Conservation (phyloP, 1,139 yeast species). For the Pneumocystis wakefieldiae region DNA sequence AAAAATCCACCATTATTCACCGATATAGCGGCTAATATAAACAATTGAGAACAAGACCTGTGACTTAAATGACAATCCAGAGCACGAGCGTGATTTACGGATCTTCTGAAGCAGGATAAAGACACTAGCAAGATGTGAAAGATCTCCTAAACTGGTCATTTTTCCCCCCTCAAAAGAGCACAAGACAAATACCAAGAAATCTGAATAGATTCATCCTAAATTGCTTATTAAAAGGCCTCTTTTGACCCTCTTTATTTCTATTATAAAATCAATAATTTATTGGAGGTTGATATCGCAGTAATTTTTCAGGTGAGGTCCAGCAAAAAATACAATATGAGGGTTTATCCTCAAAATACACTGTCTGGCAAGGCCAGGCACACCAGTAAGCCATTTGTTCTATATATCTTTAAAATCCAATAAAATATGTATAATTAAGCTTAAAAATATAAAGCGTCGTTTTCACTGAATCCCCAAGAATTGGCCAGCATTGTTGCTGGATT, state of each 20-base stretch:
- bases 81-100: constrained; percentile 46
- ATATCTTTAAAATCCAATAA: too few species aligned
- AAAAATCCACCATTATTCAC: constrained; percentile 20
- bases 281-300: too few species aligned
- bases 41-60: constrained; percentile 69
- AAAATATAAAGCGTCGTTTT: too few species aligned
- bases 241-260: not conserved
- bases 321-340: too few species aligned
- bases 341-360: too few species aligned
- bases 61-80: constrained; percentile 80
- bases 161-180: not conserved
- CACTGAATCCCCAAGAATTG: too few species aligned
- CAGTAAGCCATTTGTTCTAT: too few species aligned
- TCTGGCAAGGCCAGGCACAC: too few species aligned
- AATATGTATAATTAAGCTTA: too few species aligned
- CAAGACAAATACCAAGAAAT: not conserved
- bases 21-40: constrained; percentile 65
- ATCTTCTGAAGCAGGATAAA: constrained; percentile 62
- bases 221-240: not conserved
- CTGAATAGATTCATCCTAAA: not conserved
- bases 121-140: constrained; percentile 71
- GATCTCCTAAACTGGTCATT: constrained; percentile 36
- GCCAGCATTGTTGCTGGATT: too few species aligned
- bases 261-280: not conserved
- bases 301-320: too few species aligned